Base-by-base conservation (phyloP, 2,329 filamentous ascomycete genomes). In the Talaromyces verruculosus region DNA sequence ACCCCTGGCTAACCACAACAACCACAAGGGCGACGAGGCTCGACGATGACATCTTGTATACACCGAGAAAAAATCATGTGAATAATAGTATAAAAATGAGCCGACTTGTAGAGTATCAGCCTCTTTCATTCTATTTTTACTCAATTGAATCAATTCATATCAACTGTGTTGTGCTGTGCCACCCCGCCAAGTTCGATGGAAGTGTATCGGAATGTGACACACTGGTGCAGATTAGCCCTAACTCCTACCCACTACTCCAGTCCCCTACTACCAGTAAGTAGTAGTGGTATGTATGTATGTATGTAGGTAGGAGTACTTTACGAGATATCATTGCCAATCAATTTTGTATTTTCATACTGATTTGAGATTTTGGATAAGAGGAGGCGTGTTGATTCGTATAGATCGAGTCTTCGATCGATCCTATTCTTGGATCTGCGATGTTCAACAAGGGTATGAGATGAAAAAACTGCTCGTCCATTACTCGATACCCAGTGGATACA, bases 161-260 rank as follows among this genome's bases (percentile, higher is more conserved):
- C 22, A 7, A 15, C 15, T 25, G 45, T 8, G 43, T 17, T 33
- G 43, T 53, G 45, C 17, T 49, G 5, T 28, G 10, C 5, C 25
- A 10, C 47, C n/a, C 41, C 41, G 41, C 39, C n/a, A 25, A 22
- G n/a, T 19, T 41, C 37, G 41, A 45, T 22, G 17, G 11, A 25
- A 22, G 49, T 55, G 49, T 19, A n/a, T 28, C 47, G 51, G 15
- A 35, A 59, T 43, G 35, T 61, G 58, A 61, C 49, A 61, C 58
- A 61, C 37, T 61, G 58, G 58, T 61, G 58, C 58, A 61, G 58
- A 47, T 47, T 61, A 61, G 58, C 58, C 58, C 39, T 61, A 35
- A 61, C 30, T 11, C 39, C 37, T 10, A 8, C 30, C 30, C 30
- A 33, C 30, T 33, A 33, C 30, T 33, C 8, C 30, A 33, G 30